phyloP scores from a whole-genome alignment of 2,329 filamentous ascomycete genomes.

The Fusarium goolgardi region DNA sequence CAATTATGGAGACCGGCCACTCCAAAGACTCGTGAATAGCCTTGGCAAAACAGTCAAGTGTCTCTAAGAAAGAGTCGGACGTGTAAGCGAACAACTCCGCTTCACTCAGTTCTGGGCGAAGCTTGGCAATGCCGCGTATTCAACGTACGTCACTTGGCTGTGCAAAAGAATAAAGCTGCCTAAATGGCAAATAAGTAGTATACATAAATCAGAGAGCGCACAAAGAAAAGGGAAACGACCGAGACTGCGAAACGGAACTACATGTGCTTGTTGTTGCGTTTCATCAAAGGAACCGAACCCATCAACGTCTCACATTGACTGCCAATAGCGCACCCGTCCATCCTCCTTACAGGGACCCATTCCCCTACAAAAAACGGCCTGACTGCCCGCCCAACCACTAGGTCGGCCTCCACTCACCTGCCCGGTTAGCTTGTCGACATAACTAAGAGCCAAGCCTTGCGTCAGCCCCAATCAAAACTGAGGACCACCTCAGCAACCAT shows the following conservation, averaged over 20 bases:
- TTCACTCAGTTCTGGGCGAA: constrained; percentile 23
- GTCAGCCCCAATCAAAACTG: constrained; percentile 48
- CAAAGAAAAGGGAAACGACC: constrained; percentile 6
- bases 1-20: constrained; percentile 12
- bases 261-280: constrained; percentile 14
- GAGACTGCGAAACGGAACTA: constrained; percentile 7
- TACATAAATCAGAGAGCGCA: background rate
- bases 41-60: constrained; percentile 19
- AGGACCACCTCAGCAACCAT: constrained; percentile 34
- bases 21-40: background rate
- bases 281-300: constrained; percentile 15
- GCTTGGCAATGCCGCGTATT: constrained; percentile 42
- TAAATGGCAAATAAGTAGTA: constrained; percentile 11
- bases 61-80: constrained; percentile 8
- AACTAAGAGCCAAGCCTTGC: constrained; percentile 40
- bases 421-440: constrained; percentile 27
- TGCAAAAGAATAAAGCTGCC: constrained; percentile 30
- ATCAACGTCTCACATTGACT: constrained; percentile 21
- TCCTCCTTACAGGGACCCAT: constrained; percentile 27
- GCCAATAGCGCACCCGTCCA: constrained; percentile 20
- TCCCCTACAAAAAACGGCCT: constrained; percentile 35
- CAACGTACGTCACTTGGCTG: constrained; percentile 39
- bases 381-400: constrained; percentile 7
- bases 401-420: constrained; percentile 21
- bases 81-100: constrained; percentile 18